Evolutionary conservation across 2,329 filamentous ascomycete species (phyloP), one percentile per base, ranked within the genome.

Genomic region (Dothideomycetes sp.): DNA sequence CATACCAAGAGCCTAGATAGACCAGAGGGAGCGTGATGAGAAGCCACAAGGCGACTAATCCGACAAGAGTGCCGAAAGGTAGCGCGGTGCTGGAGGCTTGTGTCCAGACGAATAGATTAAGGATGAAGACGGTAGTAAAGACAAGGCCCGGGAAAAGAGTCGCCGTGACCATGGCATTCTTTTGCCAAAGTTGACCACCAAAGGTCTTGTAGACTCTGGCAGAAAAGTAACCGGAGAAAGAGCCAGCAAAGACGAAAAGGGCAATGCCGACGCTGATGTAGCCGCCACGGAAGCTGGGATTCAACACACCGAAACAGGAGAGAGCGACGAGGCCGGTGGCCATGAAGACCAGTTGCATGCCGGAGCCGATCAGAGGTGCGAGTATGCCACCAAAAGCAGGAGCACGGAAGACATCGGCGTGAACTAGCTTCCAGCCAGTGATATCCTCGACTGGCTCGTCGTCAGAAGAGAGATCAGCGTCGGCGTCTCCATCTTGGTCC

Each of bases 51-150:
- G 78, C 65, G 15, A 85, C 60, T 3, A 94, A 74, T 5, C 69
- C 81, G 22, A 91, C 55, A 3, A 94, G 68, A 0, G 84, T 91
- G 24, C 80, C 74, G 50, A 94, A 88, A 0, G 86, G 86, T 24
- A 94, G 79, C 1, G 86, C 86, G 1, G 85, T 93, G 58, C 82
- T 88, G 9, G 84, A 91, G 0, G 85, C 84, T 60, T 93, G 84
- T 1, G 84, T 80, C 86, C 86, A 94, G 43, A 91, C 84, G 55
- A 93, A 93, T 8, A 93, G 69, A 57, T 94, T 93, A 43, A 93
- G 70, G 36, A 89, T 71, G 61, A 93, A 86, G 27, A 88, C 65
- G 19, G 83, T 69, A 7, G 71, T 67, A 54, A 93, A 93, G 1
- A 84, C 64, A 4, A 91, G 69, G 1, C 85, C 85, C 0, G 86